Conservation (phyloP, 208 protist genomes). For the Acanthamoeba royreba region DNA sequence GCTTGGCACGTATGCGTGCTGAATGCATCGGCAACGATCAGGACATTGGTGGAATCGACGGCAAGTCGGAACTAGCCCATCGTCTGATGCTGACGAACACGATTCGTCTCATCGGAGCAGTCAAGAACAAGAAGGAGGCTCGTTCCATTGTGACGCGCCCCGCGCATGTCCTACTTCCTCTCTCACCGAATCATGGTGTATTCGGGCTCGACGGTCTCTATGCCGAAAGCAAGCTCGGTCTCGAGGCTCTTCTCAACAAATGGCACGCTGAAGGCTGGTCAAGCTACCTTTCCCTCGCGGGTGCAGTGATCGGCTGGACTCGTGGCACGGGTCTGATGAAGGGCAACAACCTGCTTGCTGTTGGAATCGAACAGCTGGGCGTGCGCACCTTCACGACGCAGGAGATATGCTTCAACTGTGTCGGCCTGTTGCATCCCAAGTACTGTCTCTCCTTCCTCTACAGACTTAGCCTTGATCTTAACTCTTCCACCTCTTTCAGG, state of each 20-base stretch:
- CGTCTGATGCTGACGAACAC: constrained; percentile 83
- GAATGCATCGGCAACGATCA: too few species aligned
- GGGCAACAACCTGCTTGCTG: constrained; percentile 78
- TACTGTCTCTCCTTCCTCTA: background rate
- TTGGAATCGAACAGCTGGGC: constrained; percentile 71
- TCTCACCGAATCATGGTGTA: constrained; percentile 81
- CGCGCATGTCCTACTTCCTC: constrained; percentile 67
- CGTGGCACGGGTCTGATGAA: constrained; percentile 82
- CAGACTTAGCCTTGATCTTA: background rate
- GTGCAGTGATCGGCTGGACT: constrained; percentile 83
- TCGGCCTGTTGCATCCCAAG: constrained; percentile 71
- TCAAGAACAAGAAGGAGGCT: constrained; percentile 69
- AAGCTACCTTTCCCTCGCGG: constrained; percentile 74
- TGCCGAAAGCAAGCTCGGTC: constrained; percentile 80
- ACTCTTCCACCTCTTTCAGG: background rate
- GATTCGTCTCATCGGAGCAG: constrained; percentile 74
- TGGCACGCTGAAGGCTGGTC: constrained; percentile 78
- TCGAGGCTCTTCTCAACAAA: constrained; percentile 79
- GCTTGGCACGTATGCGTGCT: too few species aligned
- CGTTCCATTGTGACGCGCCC: constrained; percentile 41
- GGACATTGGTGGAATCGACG: constrained; percentile 73
- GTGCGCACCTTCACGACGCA: constrained; percentile 75
- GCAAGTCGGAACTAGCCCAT: constrained; percentile 78
- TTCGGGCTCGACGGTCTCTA: constrained; percentile 83
- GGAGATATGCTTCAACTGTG: constrained; percentile 81